Percentiles rank a stretch among this genome's conserved stretches.
Conservation (phyloP, 192 early-diverging fungal species). For the Gorgonomyces haynaldii region DNA sequence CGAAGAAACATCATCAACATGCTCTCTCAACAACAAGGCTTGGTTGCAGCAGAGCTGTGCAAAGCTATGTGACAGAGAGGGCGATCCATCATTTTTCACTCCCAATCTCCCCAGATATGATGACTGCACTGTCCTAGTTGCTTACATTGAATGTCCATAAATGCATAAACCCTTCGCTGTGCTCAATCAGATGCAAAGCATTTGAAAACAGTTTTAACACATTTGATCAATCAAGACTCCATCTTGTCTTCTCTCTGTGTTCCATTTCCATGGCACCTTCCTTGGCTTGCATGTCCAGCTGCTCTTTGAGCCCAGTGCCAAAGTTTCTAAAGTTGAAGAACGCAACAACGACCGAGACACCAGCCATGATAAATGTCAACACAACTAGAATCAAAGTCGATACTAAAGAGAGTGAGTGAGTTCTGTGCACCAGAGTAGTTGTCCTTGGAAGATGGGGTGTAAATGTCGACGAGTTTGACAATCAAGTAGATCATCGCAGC, state of each 20-base stretch:
- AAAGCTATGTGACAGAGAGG: neutral
- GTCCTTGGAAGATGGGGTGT: constrained; percentile 12
- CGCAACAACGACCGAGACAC: constrained; percentile 43
- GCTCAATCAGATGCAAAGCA: too few species aligned
- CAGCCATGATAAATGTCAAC: constrained; percentile 12
- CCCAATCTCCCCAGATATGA: constrained; percentile 27
- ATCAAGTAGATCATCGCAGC: constrained; percentile 58
- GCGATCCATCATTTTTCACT: constrained; percentile 17
- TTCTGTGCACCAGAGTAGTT: constrained; percentile 40
- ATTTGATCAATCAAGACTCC: too few species aligned
- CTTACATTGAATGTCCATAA: constrained; percentile 26
- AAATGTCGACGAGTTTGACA: constrained; percentile 57
- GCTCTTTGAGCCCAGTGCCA: constrained; percentile 50
- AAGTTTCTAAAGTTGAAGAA: constrained; percentile 51
- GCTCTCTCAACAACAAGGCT: neutral
- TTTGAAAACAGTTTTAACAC: too few species aligned
- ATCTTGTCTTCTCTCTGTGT: too few species aligned
- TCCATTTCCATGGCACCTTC: neutral
- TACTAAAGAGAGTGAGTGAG: constrained; percentile 65
- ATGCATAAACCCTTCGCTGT: too few species aligned
- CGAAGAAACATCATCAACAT: neutral
- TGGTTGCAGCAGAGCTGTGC: constrained; percentile 6
- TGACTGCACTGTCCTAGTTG: constrained; percentile 32
- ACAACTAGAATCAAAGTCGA: constrained; percentile 8
- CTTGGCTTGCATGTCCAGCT: constrained; percentile 5